Conservation (phyloP, 805 yeast genomes). For the Lachancea dasiensis region DNA sequence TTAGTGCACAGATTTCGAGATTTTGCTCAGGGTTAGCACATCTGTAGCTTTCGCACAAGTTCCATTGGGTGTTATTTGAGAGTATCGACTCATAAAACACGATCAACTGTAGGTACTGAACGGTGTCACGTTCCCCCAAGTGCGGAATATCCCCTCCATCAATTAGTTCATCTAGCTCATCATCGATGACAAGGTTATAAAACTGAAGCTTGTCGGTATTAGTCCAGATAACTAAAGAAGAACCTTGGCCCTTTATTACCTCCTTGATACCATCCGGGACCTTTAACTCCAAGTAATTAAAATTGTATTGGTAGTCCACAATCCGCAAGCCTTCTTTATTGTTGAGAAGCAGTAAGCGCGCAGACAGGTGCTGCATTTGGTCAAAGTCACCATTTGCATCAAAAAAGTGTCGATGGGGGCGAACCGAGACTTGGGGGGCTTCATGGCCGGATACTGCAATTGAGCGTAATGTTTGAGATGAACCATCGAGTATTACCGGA, state of each 20-base stretch:
- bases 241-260: slow-evolving; percentile 14
- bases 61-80: slow-evolving; percentile 15
- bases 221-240: slow-evolving; percentile 23
- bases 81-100: slow-evolving; percentile 25
- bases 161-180: slow-evolving; percentile 11
- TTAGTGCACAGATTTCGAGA: slow-evolving; percentile 27
- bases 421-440: slow-evolving; percentile 13
- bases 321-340: slow-evolving; percentile 16
- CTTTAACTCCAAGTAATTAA: slow-evolving; percentile 19
- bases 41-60: slow-evolving; percentile 19
- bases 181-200: slow-evolving; percentile 24
- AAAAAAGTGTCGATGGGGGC: slow-evolving; percentile 17
- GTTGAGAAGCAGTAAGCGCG: slow-evolving; percentile 18
- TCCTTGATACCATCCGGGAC: slow-evolving; percentile 22
- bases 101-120: slow-evolving; percentile 24
- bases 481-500: slow-evolving; percentile 20
- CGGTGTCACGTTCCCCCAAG: slow-evolving; percentile 17
- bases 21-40: slow-evolving; percentile 18
- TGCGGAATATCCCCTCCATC: slow-evolving; percentile 17
- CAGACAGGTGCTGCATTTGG: slow-evolving; percentile 16
- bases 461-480: slow-evolving; percentile 12
- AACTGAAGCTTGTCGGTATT: slow-evolving; percentile 16
- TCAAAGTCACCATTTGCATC: slow-evolving; percentile 18
- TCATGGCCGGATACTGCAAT: neutral
- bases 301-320: slow-evolving; percentile 27